Evolutionary conservation across 192 early-diverging fungal genomes (phyloP).

Genomic region (Podila verticillata): DNA sequence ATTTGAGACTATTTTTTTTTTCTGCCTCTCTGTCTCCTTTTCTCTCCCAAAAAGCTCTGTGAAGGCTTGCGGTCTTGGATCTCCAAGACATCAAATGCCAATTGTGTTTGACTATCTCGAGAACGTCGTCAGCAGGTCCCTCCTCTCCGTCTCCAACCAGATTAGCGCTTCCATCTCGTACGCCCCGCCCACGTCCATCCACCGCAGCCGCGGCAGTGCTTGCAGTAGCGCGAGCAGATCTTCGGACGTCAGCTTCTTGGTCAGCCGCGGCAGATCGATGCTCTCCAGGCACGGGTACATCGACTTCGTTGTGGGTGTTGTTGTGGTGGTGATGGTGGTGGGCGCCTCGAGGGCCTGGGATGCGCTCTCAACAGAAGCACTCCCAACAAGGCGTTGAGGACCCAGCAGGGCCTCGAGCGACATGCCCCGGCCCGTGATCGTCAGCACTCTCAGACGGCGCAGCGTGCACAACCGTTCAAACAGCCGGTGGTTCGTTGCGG

Average conservation of each 20-base stretch:
- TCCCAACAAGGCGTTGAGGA: neutral
- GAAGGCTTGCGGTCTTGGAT: too few relatives aligned
- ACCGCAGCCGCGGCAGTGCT: neutral
- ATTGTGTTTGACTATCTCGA: too few relatives aligned
- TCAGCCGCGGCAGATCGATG: neutral
- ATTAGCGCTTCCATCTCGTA: constrained; percentile 4
- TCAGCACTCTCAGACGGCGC: neutral
- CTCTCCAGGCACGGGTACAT: neutral
- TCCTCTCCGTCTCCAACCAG: constrained; percentile 3
- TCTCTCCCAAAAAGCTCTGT: too few relatives aligned
- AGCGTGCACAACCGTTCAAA: neutral
- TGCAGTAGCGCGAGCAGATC: neutral
- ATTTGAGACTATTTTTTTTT: too few relatives aligned
- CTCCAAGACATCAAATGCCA: too few relatives aligned
- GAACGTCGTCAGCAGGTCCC: neutral
- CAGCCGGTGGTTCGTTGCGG: neutral
- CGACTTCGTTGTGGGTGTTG: too few relatives aligned
- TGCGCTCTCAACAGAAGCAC: neutral
- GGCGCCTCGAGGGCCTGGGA: too few relatives aligned
- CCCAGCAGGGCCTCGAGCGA: neutral
- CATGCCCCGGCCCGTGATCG: neutral
- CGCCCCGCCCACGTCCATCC: constrained; percentile 2
- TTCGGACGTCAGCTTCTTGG: neutral
- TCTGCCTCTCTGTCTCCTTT: too few relatives aligned
- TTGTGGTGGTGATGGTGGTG: neutral